These are phyloP conservation scores for Jatropha multifida DNA, from an alignment of 441 rosid genomes.

Conservation along the genomic window DNA sequence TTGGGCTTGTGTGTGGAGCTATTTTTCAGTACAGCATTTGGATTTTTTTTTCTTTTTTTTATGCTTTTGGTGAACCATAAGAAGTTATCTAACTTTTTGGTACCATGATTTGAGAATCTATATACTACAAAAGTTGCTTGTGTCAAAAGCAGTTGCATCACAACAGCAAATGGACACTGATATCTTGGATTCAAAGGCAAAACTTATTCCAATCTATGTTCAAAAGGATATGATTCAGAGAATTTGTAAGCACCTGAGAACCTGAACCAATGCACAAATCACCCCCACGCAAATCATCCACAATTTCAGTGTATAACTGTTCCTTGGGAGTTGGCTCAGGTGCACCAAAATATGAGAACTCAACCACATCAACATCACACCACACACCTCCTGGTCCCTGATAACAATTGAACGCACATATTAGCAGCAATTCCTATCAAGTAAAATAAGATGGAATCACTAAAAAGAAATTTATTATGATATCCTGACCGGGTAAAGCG, in stretches of 20 bases:
- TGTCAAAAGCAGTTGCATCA: too few species aligned
- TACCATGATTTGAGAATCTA: too few species aligned
- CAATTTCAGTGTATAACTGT: conserved; percentile 85
- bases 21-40: too few species aligned
- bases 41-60: too few species aligned
- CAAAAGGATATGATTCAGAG: neutral
- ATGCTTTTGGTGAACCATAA: too few species aligned
- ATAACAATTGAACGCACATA: conserved; percentile 17
- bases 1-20: too few species aligned
- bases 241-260: conserved; percentile 60
- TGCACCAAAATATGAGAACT: conserved; percentile 89
- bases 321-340: conserved; percentile 90
- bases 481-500: too few species aligned
- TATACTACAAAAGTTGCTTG: too few species aligned
- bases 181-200: neutral
- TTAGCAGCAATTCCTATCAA: conserved; percentile 21
- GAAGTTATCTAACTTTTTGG: too few species aligned
- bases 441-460: conserved; percentile 3
- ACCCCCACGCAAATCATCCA: conserved; percentile 86
- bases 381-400: conserved; percentile 99
- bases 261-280: conserved; percentile 89
- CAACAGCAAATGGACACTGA: neutral
- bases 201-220: neutral
- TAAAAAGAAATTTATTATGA: neutral
- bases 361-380: conserved; percentile 98